Evolutionary conservation across 169 alveolate species (phyloP).

Genomic region (Cryptosporidium felis): DNA sequence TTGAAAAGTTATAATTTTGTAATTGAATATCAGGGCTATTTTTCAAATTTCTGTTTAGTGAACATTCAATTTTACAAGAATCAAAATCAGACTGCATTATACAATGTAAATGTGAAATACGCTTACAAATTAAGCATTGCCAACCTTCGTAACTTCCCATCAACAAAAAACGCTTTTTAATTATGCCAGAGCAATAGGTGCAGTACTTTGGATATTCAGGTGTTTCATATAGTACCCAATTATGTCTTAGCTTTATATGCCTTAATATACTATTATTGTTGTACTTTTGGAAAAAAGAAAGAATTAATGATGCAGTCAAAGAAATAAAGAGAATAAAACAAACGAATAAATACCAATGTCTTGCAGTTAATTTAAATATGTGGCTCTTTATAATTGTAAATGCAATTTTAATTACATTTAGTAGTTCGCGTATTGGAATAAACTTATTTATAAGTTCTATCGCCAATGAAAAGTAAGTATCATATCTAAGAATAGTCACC

Average conservation of each 20-base stretch:
- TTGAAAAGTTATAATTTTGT: neutral
- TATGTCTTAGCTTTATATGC: constrained; percentile 60
- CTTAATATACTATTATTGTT: constrained; percentile 14
- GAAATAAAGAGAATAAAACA: neutral
- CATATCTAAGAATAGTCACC: neutral
- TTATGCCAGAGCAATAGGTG: constrained; percentile 58
- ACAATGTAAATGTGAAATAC: constrained; percentile 58
- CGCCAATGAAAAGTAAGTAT: neutral
- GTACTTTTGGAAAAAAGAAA: constrained; percentile 23
- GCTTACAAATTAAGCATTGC: constrained; percentile 60
- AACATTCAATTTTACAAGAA: constrained; percentile 33
- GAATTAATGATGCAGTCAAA: neutral
- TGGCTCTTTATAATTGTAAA: constrained; percentile 1
- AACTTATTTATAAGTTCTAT: constrained; percentile 18
- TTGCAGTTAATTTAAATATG: neutral
- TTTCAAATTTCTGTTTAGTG: neutral
- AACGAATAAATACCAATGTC: constrained; percentile 35
- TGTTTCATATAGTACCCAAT: constrained; percentile 65
- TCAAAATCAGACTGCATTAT: constrained; percentile 64
- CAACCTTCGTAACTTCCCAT: constrained; percentile 65
- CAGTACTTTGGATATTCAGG: constrained; percentile 64
- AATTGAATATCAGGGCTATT: neutral
- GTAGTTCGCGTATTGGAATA: constrained; percentile 35
- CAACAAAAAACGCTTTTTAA: constrained; percentile 32
- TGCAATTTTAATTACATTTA: constrained; percentile 41